Evolutionary conservation across 192 early-diverging fungal species (phyloP).

Genomic region (Umbelopsis sp.): DNA sequence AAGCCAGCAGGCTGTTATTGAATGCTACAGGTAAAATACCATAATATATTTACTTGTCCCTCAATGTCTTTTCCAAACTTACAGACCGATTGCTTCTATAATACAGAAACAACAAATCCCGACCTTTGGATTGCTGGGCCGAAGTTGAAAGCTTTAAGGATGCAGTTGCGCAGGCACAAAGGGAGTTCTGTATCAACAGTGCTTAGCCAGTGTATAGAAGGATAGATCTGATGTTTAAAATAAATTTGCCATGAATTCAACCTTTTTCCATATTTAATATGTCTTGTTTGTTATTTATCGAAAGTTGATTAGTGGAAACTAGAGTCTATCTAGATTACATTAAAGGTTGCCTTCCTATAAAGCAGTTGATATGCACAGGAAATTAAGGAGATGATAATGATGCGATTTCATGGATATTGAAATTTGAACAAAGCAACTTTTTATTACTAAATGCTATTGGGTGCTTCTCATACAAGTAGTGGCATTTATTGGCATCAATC

Average conservation of each 20-base stretch:
- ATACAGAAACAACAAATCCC: slow-evolving; percentile 29
- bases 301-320: too few species aligned
- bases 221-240: slow-evolving; percentile 2
- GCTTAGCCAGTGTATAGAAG: slow-evolving; percentile 12
- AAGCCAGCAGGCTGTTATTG: slow-evolving; percentile 31
- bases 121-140: slow-evolving; percentile 39
- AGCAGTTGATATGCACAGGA: too few species aligned
- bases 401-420: not conserved
- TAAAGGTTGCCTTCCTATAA: too few species aligned
- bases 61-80: too few species aligned
- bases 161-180: slow-evolving; percentile 34
- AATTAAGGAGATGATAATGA: too few species aligned
- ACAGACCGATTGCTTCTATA: too few species aligned
- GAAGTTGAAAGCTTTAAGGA: slow-evolving; percentile 40
- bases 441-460: slow-evolving; percentile 7
- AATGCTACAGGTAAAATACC: slow-evolving; percentile 33
- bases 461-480: not conserved
- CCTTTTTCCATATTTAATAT: not conserved
- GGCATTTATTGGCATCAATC: too few species aligned
- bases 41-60: too few species aligned
- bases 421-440: not conserved
- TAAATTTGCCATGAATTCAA: not conserved
- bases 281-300: too few species aligned
- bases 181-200: slow-evolving; percentile 22
- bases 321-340: too few species aligned